Evolutionary conservation across 176 grass and related monocot species (phyloP).

Genomic region (Phyllostachys edulis): DNA sequence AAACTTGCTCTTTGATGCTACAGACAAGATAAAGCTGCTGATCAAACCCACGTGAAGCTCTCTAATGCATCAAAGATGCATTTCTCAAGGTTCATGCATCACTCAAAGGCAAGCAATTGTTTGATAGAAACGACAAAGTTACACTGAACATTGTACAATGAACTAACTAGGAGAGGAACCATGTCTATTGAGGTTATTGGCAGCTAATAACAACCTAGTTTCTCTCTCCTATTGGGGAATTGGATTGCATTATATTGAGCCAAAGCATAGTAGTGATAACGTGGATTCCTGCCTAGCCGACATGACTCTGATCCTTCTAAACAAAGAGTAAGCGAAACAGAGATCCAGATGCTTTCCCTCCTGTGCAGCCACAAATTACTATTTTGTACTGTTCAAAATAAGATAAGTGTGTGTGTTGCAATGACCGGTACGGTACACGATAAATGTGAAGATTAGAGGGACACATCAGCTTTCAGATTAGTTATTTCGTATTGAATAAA

Average conservation of each 20-base stretch:
- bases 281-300: slow-evolving; percentile 42
- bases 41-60: not conserved
- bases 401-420: slow-evolving; percentile 2
- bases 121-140: slow-evolving; percentile 33
- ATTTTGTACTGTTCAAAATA: slow-evolving; percentile 14
- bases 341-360: slow-evolving; percentile 55
- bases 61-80: slow-evolving; percentile 6
- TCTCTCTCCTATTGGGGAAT: slow-evolving; percentile 40
- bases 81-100: slow-evolving; percentile 52
- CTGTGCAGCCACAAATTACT: slow-evolving; percentile 18
- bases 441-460: not conserved
- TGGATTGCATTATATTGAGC: slow-evolving; percentile 41
- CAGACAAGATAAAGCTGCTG: not conserved
- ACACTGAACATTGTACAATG: slow-evolving; percentile 33
- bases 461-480: slow-evolving; percentile 22
- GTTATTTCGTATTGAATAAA: not conserved
- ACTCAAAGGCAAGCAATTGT: slow-evolving; percentile 3
- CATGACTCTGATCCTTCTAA: slow-evolving; percentile 40
- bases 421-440: not conserved
- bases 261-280: slow-evolving; percentile 24
- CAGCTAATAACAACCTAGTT: not conserved
- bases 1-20: not conserved
- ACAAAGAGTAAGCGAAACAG: not conserved
- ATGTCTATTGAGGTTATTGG: slow-evolving; percentile 21
- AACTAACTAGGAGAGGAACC: slow-evolving; percentile 35